Base-by-base conservation (phyloP, 116 monocot genomes). In the Zostera marina region DNA sequence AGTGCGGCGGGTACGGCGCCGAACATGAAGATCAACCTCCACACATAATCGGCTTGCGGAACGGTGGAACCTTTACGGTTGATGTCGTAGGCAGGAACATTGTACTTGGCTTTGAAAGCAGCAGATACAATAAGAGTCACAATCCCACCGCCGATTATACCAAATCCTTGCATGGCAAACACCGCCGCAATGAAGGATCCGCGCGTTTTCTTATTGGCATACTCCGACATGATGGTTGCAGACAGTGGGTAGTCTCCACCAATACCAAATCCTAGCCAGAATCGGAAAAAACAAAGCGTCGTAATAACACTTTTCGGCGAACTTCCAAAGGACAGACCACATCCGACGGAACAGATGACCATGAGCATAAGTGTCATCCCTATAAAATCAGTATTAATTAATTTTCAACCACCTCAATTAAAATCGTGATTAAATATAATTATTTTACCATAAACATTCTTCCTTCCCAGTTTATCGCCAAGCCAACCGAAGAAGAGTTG, bases 181-280 rank as follows among this genome's bases (percentile, higher is more conserved):
- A 87, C 87, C 17, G 79, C 87, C 41, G 87, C 87, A 52, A 87
- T 87, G 67, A 87, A 87, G 23, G 74, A 74, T 23, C 87, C 87
- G 1, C 87, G 66, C 17, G 87, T 87, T 68, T 66, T 87, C 79
- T 79, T 82, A 69, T 83, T 88, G 46, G 88, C 88, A 68, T 77
- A 83, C 71, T 88, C 88, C 2, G 88, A 83, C 88, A 88, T 88
- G 75, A 88, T 88, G 40, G 83, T 83, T 45, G 88, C 88, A 16
- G 88, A 88, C 23, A 88, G 80, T 10, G 88, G 88, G 67, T 88
- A 88, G 56, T 88, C 88, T 19, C 88, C 88, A 15, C 88, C 88
- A 70, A 88, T 79, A 47, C 88, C 88, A 45, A 88, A 79, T 8
- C 88, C 88, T 6, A 88, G 88, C 83, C 79, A 79, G 70, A 88